Evolutionary conservation across 805 yeast species (phyloP).

Genomic region (Zygoascus biomembranicola): DNA sequence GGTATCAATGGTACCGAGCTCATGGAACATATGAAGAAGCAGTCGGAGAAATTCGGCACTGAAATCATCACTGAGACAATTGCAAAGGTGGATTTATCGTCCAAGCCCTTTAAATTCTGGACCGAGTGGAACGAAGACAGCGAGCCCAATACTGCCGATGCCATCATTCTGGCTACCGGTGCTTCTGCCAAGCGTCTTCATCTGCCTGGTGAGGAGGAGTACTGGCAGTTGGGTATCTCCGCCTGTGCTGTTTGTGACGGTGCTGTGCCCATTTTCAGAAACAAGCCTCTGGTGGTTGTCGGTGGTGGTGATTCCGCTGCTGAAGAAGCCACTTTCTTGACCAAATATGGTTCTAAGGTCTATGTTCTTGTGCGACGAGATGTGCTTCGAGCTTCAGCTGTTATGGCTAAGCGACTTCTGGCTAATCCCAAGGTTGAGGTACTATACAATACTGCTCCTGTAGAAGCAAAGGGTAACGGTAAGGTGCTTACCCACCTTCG

Average conservation of each 20-base stretch:
- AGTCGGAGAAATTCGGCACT: slow-evolving; percentile 83
- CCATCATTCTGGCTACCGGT: slow-evolving; percentile 92
- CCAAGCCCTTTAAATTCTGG: slow-evolving; percentile 94
- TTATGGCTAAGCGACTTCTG: slow-evolving; percentile 91
- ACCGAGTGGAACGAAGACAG: slow-evolving; percentile 89
- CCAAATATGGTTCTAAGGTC: slow-evolving; percentile 97
- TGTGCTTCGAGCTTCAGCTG: slow-evolving; percentile 85
- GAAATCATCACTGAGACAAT: slow-evolving; percentile 92
- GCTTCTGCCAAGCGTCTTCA: slow-evolving; percentile 94
- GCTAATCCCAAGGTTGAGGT: slow-evolving; percentile 85
- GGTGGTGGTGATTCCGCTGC: slow-evolving; percentile 99
- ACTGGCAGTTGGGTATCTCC: slow-evolving; percentile 99
- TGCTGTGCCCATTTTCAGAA: slow-evolving; percentile 97
- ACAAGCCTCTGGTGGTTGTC: slow-evolving; percentile 93
- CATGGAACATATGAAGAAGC: slow-evolving; percentile 92
- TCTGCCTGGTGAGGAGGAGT: slow-evolving; percentile 92
- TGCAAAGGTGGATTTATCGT: slow-evolving; percentile 80
- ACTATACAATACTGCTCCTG: slow-evolving; percentile 73
- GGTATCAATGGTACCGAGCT: slow-evolving; percentile 81
- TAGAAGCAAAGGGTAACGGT: slow-evolving; percentile 92
- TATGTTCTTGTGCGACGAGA: slow-evolving; percentile 91
- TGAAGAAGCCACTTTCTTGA: slow-evolving; percentile 94
- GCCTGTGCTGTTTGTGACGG: slow-evolving; percentile 99
- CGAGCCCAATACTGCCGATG: slow-evolving; percentile 87
- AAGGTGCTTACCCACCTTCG: slow-evolving; percentile 59